Evolutionary conservation across 75 land plant genomes (phyloP), one percentile per base, ranked within the genome.

Genomic region (Picea glauca): DNA sequence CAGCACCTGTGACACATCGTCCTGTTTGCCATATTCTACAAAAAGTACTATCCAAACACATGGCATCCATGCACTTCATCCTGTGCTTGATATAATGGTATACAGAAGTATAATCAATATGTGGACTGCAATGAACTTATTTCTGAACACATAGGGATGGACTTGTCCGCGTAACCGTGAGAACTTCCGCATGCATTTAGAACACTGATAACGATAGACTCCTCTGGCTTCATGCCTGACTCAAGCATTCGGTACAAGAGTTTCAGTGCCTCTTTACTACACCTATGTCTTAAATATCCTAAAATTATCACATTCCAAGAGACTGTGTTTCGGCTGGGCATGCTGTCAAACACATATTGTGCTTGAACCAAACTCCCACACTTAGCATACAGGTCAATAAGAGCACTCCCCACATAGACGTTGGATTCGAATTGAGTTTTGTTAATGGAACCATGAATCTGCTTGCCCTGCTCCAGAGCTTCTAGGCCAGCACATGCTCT

Each of bases 381-480:
- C 67, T 80, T 85, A 72, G 85, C 78, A 75, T 91, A 91, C 40
- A 91, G 79, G 85, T 88, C 90, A 1, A 91, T 76, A 50, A 89
- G 87, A 14, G 90, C 82, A 76, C 78, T 88, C 32, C 86, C 87
- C 30, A 90, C 75, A 66, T 17, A 70, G 56, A 40, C 13, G 43
- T 70, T 18, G 3, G 50, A 70, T 23, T 40, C 74, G 35, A 70
- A 70, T 40, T 70, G 74, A n/a, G 46, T 5, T 43, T 70, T 70
- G 11, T 17, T 70, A 40, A 70, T 70, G n/a, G 50, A 70, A 40
- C 74, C 74, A 70, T 70, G 74, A 18, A 70, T 43, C 54, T 70
- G 54, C 18, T 70, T 70, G 20, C 74, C 74, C 50, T 70, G 54
- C 20, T 40, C 46, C 54, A 43, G 1, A 35, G 74, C 74, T 38